Base-by-base conservation (phyloP, 75 land plant genomes). In the Isoetes taiwanensis region DNA sequence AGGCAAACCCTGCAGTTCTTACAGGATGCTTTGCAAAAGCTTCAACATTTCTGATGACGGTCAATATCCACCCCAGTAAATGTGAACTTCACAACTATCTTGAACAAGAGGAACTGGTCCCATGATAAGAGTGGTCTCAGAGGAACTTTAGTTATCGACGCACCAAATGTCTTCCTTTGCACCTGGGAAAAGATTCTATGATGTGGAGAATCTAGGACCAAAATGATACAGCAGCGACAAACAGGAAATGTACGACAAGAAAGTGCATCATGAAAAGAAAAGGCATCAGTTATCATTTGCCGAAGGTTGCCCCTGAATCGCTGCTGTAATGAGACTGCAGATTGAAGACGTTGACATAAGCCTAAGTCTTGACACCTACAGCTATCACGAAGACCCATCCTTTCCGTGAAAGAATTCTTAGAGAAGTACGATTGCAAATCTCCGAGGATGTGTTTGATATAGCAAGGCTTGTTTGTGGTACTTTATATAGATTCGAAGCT, bases 361-460 rank as follows among this genome's bases (percentile, higher is more conserved):
- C 3, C 69, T 89, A 82, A 77, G 57, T 38, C 67, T 89, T 2
- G 85, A 62, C 10, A 62, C 63, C 48, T 17, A 11, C 41, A 29
- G 48, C n/a, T n/a, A n/a, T n/a, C n/a, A n/a, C 28, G 34, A 38
- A 67, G 61, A 72, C 17, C 12, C 26, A 2, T 24, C 42, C 30
- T 32, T 32, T 0, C 73, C 82, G n/a, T 1, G 42, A 48, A 23
- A 66, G 61, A 0, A 53, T 81, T 2, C 52, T 88, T 25, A 57
- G 32, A 17, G 96, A 89, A 53, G 76, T 81, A 34, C 65, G 83
- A 6, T 58, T 62, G 6, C 90, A 89, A 68, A 31, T 85, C 21
- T 90, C 96, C 0, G 78, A 69, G 0, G 96, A 84, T 52, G 70
- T 86, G 68, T 89, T 89, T 58, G 96, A 84, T 68, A 30, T 84